Evolutionary conservation across 2,329 filamentous ascomycete genomes (phyloP), one percentile per base, ranked within the genome.

Genomic region (Fusarium verticillioides): DNA sequence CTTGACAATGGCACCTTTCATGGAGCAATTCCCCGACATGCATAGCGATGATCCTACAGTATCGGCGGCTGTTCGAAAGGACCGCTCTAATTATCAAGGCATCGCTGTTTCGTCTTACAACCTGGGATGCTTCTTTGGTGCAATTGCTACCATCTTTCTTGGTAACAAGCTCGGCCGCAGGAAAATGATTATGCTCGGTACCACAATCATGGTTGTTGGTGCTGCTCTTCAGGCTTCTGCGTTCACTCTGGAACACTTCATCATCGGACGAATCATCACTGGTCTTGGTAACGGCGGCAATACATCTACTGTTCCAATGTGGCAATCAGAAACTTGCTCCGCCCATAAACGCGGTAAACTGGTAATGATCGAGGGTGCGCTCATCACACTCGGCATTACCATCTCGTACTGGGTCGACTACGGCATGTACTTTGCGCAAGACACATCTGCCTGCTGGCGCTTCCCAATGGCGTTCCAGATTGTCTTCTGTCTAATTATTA

Each of bases 141-240:
- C 89, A 26, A 88, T 92, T 78, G 89, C 90, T 76, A 89, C 89
- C 65, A 91, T 90, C 30, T 92, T 91, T 74, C 89, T 90, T 18
- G 90, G 90, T 80, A 90, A 92, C 74, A 84, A 85, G 30, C 86
- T 91, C 56, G 90, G 90, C 18, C 87, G 90, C 60, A 85, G 86
- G 72, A 84, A 83, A 71, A 90, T 90, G 30, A 89, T 91, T 63
- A 85, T 90, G 77, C 83, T 91, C 49, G 90, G 89, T 21, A 89
- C 88, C 11, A 70, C 85, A 19, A 87, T 92, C 76, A 89, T 88
- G 77, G 78, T 83, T n/a, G 47, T 92, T 32, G 91, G 90, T 12
- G 88, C 88, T 2, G 82, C 85, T 43, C 83, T 93, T 3, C 91
- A 92, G 78, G 84, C 86, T 30, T 85, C 87, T 26, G 88, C 90